Evolutionary conservation across 202 grass and related monocot genomes (phyloP).

Genomic region (Dendrocalamus latiflorus): DNA sequence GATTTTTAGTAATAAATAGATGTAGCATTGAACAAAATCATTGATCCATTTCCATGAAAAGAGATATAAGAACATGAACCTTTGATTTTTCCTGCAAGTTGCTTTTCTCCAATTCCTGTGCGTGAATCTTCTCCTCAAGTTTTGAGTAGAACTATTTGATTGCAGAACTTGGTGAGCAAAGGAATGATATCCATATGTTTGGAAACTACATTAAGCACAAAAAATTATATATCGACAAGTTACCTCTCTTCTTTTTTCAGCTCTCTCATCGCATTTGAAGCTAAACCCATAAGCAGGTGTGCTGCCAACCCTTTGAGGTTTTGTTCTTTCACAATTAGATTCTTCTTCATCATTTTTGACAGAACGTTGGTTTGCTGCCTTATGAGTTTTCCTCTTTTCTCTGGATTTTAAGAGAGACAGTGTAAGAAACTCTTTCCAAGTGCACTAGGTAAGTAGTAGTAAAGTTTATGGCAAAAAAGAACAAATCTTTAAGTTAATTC

Average conservation of each 20-base stretch:
- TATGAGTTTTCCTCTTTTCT: conserved; percentile 46
- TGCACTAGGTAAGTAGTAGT: not conserved
- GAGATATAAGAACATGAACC: conserved; percentile 27
- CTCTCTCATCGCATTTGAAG: conserved; percentile 64
- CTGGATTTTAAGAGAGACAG: conserved; percentile 26
- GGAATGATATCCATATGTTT: not conserved
- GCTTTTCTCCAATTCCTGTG: conserved; percentile 81
- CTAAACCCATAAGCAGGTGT: conserved; percentile 55
- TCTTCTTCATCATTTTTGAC: conserved; percentile 47
- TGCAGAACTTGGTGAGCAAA: conserved; percentile 29
- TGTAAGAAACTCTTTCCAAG: not conserved
- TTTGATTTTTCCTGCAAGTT: conserved; percentile 88
- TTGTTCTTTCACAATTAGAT: conserved; percentile 27
- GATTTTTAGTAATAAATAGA: too few relatives aligned
- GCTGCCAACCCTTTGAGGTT: conserved; percentile 37
- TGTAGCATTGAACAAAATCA: not conserved
- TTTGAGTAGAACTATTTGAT: conserved; percentile 82
- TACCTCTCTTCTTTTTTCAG: conserved; percentile 69
- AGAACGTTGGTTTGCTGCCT: conserved; percentile 22
- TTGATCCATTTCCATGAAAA: conserved; percentile 11
- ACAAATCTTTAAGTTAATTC: not conserved
- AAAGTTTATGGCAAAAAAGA: not conserved
- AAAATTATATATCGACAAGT: conserved; percentile 2
- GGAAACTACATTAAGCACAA: conserved; percentile 12
- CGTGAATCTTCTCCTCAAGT: conserved; percentile 86